Base-by-base conservation (phyloP, 257 asterid species). In the Eucommia ulmoides region DNA sequence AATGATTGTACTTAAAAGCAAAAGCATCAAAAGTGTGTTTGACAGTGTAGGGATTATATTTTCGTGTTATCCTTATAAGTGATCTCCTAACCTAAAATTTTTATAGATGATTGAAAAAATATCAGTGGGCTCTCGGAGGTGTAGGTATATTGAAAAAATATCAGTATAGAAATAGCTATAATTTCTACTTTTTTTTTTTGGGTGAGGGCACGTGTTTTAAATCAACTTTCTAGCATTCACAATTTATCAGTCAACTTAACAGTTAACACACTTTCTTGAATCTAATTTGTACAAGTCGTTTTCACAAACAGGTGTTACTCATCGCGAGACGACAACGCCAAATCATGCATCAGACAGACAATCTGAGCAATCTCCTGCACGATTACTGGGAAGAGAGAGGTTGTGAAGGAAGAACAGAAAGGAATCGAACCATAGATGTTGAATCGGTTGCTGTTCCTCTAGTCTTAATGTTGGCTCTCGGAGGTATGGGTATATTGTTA, bases 281-380 rank as follows among this genome's bases (percentile, higher is more conserved):
- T 20, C 20, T 0, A 14, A 12, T 2, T 44, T 25, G 49, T 49
- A 54, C 51, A 19, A 26, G 17, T 23, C 20, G 7, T 35, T 22
- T 26, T 19, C 23, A 6, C 19, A 16, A 10, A 33, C 79, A 92
- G 99, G 56, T 92, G 52, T 65, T 85, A 24, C 74, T 55, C 49
- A 60, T 92, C 50, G 64, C 74, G 18, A 77, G 94, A 9, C 77
- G 91, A 9, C 99, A 92, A 26, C 85, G 86, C 51, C 97, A 92
- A 72, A 66, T 81, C 29, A 71, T 87, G 71, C 87, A 77, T 47
- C 95, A 83, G 69, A 69, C 87, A 46, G 97, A 81, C 38, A 81
- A 69, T 35, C 82, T 92, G 20, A 74, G 58, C 67, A 81, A 49
- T 45, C 69, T 81, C 60, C 55, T 92, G 10, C 84, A 68, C 0